Base-by-base conservation (phyloP, 2,329 filamentous ascomycete species). In the Dothideomycetes sp. region DNA sequence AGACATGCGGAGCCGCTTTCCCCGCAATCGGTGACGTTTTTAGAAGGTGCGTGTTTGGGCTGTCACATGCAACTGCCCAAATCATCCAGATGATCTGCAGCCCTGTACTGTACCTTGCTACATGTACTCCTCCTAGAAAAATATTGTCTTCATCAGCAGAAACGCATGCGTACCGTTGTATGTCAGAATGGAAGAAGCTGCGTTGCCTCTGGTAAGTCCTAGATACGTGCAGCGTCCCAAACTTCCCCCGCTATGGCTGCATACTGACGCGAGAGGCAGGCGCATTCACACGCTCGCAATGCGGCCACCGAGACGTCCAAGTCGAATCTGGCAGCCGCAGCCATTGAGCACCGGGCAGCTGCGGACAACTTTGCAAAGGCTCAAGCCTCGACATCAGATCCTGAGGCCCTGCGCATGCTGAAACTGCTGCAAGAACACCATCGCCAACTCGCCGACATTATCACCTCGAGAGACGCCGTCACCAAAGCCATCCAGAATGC, bases 371-470 rank as follows among this genome's bases (percentile, higher is more conserved):
- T 94, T 60, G 80, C 85, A 46, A 80, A 81, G 46, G 88, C 87
- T 20, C 80, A 84, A n/a, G 74, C 77, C 46, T 73, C 65, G 33
- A 94, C 85, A 6, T 62, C 63, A n/a, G 75, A 80, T 55, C 59
- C 58, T 4, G 74, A 78, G 61, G 89, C 88, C 11, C 64, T 94
- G 35, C 78, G 91, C 38, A 91, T 88, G 8, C 69, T 98, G 45
- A 77, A 75, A 49, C 74, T 96, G 3, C 78, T 98, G 44, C 86
- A 95, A 61, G 74, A 84, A 48, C 86, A 98, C 59, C 91, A 98
- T 59, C 76, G 79, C 50, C 80, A 78, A 47, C 78, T 96, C 10
- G 86, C 88, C 12, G 78, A 82, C 48, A 76, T 95, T 29, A 75
- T 96, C 48, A 82, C 82, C 54, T 74, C 82, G 30, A 80, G 84